These are phyloP conservation scores for Pyrenochaeta sp. DNA, from an alignment of 2,329 filamentous ascomycete species.

Conservation along the genomic window DNA sequence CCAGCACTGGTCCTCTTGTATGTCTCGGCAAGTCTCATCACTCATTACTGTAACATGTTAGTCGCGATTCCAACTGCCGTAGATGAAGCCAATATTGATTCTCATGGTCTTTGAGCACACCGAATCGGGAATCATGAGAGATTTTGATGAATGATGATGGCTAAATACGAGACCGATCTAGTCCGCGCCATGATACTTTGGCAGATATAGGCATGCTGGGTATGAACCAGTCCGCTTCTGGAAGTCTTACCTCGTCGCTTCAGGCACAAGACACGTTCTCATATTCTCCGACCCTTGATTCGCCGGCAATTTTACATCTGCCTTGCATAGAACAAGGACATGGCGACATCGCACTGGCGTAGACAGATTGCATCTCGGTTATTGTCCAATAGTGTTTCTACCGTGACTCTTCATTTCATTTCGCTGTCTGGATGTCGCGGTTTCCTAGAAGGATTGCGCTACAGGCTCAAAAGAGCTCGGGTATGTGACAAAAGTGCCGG, in stretches of 20 bases:
- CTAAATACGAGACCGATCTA: slow-evolving; percentile 5
- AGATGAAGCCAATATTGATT: slow-evolving; percentile 20
- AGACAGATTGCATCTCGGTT: not conserved
- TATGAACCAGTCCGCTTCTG: slow-evolving; percentile 2
- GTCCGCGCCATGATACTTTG: not conserved
- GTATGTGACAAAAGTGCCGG: not conserved
- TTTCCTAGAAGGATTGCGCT: not conserved
- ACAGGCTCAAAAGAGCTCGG: not conserved
- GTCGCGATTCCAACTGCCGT: slow-evolving; percentile 10
- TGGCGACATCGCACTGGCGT: not conserved
- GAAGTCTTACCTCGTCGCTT: not conserved
- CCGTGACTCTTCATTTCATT: not conserved
- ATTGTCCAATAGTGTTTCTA: not conserved
- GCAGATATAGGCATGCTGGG: not conserved
- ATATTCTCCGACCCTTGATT: slow-evolving; percentile 11
- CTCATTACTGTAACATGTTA: not conserved
- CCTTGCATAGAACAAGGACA: not conserved
- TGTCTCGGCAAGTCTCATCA: not conserved
- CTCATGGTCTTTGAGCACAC: slow-evolving; percentile 8
- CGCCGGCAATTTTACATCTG: slow-evolving; percentile 4
- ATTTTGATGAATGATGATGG: slow-evolving; percentile 8
- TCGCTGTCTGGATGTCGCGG: not conserved
- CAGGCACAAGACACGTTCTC: not conserved
- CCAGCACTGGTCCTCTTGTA: slow-evolving; percentile 7
- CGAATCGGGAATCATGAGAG: not conserved